Evolutionary conservation across 805 yeast genomes (phyloP).

Genomic region (Ogataea neopini): DNA sequence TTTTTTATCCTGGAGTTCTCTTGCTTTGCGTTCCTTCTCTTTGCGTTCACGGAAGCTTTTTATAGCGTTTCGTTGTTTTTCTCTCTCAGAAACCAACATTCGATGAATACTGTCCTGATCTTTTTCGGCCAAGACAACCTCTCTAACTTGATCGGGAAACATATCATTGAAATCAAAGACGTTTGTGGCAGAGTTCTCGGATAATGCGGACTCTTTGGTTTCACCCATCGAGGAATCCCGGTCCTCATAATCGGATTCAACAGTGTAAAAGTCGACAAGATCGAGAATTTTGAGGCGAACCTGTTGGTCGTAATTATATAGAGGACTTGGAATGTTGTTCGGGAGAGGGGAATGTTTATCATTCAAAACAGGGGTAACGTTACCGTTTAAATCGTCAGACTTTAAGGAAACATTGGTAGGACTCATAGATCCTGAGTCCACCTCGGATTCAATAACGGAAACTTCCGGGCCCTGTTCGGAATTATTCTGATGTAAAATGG

Average conservation of each 20-base stretch:
- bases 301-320: not conserved
- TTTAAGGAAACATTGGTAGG: too few relatives aligned
- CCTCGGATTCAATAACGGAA: too few relatives aligned
- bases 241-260: not conserved
- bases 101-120: conserved; percentile 13
- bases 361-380: too few relatives aligned
- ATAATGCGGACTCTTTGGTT: not conserved
- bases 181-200: not conserved
- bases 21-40: not conserved
- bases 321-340: not conserved
- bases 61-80: not conserved
- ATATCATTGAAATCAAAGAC: conserved; percentile 1
- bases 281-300: conserved; percentile 8
- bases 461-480: too few relatives aligned
- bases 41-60: not conserved
- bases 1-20: not conserved
- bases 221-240: not conserved
- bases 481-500: too few relatives aligned
- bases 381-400: too few relatives aligned
- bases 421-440: too few relatives aligned
- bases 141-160: conserved; percentile 21
- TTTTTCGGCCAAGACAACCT: conserved; percentile 12
- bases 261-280: conserved; percentile 5
- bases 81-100: conserved; percentile 17
- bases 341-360: not conserved